Conservation (phyloP, 257 asterid genomes). For the Osmanthus fragrans region DNA sequence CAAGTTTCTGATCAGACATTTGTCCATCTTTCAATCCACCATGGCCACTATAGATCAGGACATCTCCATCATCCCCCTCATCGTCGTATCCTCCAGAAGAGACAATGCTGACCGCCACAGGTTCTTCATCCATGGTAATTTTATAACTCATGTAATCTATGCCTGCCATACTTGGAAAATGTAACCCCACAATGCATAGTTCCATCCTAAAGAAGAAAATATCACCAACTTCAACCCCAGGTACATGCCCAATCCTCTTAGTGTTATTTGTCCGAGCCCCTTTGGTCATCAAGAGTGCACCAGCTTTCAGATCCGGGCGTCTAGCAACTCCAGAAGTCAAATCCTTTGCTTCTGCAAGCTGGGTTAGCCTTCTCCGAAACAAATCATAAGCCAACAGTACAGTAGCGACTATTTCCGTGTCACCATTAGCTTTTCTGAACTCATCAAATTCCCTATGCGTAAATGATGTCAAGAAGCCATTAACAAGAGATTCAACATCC, state of each 20-base stretch:
- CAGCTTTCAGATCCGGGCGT: conserved; percentile 51
- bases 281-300: conserved; percentile 38
- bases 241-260: conserved; percentile 49
- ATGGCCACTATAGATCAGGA: conserved; percentile 54
- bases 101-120: conserved; percentile 56
- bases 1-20: conserved; percentile 62
- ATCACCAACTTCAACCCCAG: conserved; percentile 58
- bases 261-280: conserved; percentile 44
- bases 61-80: conserved; percentile 51
- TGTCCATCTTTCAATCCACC: conserved; percentile 57
- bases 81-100: conserved; percentile 61
- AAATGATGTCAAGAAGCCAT: conserved; percentile 38
- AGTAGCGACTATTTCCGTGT: conserved; percentile 39
- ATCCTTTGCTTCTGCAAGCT: conserved; percentile 39
- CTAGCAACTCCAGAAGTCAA: conserved; percentile 31
- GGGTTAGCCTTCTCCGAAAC: conserved; percentile 47
- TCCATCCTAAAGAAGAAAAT: conserved; percentile 61
- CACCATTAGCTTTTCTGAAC: conserved; percentile 55
- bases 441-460: conserved; percentile 53
- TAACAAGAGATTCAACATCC: conserved; percentile 46
- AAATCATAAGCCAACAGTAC: conserved; percentile 39
- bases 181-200: conserved; percentile 51
- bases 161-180: conserved; percentile 59
- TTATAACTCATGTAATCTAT: conserved; percentile 54
- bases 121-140: conserved; percentile 48